Percentiles rank a stretch among this genome's conserved stretches.
These are phyloP conservation scores for Melanomma pulvis-pyrius DNA, from an alignment of 495 filamentous ascomycete species.

Conservation along the genomic window DNA sequence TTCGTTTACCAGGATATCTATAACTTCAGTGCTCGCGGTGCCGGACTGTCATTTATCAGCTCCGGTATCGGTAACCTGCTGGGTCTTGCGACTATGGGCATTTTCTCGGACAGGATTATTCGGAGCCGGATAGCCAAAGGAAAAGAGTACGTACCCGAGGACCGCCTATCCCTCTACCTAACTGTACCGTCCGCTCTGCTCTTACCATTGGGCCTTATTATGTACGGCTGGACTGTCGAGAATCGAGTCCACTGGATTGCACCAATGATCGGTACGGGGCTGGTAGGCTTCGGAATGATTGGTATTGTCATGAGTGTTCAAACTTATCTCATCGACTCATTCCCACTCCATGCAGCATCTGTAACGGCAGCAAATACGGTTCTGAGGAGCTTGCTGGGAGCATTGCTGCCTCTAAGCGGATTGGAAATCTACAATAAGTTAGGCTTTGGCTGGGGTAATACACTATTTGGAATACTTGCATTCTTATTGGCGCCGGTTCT, in stretches of 20 bases:
- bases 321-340: conserved; percentile 44
- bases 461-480: conserved; percentile 39
- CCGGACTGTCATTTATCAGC: background rate
- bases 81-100: background rate
- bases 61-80: background rate
- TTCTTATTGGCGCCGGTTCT: no score
- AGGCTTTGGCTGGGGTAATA: conserved; percentile 45
- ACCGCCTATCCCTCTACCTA: background rate
- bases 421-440: conserved; percentile 41
- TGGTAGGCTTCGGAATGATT: conserved; percentile 38
- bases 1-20: conserved; percentile 16
- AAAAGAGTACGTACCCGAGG: background rate
- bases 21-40: background rate
- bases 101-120: background rate
- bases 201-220: conserved; percentile 43
- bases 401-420: conserved; percentile 41
- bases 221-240: conserved; percentile 45
- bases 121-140: background rate
- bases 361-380: conserved; percentile 44
- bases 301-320: conserved; percentile 40
- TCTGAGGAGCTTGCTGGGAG: conserved; percentile 38
- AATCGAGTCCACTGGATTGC: conserved; percentile 42
- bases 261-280: conserved; percentile 38
- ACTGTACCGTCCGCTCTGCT: conserved; percentile 36
- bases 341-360: conserved; percentile 38